Evolutionary conservation across 805 yeast species (phyloP).

Genomic region (Pachysolen tannophilus): DNA sequence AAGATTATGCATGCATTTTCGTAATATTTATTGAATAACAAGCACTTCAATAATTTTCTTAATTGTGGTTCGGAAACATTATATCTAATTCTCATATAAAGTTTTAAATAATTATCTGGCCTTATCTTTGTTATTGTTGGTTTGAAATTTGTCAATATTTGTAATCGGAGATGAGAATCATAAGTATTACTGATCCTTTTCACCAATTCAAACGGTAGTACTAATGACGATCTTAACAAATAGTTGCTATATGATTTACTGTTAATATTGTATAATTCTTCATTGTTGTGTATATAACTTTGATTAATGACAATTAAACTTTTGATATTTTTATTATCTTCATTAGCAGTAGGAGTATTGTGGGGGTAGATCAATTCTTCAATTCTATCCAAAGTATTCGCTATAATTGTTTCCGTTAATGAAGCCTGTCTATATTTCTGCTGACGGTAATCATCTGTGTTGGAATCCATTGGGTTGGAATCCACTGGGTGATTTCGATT

Average conservation of each 20-base stretch:
- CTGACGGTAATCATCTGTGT: too few species aligned
- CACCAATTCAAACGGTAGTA: neutral
- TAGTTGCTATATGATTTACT: neutral
- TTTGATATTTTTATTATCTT: too few species aligned
- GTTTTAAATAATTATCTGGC: neutral
- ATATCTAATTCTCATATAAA: neutral
- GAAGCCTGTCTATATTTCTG: too few species aligned
- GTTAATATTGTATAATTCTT: neutral
- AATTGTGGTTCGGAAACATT: neutral
- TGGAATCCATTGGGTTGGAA: too few species aligned
- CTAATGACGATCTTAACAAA: neutral
- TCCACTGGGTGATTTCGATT: too few species aligned
- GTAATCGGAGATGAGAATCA: neutral
- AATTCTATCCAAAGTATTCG: neutral
- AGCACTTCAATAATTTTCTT: neutral
- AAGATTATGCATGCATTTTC: neutral
- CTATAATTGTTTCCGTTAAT: neutral
- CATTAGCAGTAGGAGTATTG: too few species aligned
- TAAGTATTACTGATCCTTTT: neutral
- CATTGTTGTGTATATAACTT: neutral
- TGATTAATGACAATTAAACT: too few species aligned
- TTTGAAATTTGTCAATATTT: neutral
- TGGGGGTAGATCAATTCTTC: too few species aligned
- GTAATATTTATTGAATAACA: neutral
- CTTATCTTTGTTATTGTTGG: too few species aligned